phyloP scores from a whole-genome alignment of 2,329 filamentous ascomycete species.

The Cladosporium sphaerospermum region DNA sequence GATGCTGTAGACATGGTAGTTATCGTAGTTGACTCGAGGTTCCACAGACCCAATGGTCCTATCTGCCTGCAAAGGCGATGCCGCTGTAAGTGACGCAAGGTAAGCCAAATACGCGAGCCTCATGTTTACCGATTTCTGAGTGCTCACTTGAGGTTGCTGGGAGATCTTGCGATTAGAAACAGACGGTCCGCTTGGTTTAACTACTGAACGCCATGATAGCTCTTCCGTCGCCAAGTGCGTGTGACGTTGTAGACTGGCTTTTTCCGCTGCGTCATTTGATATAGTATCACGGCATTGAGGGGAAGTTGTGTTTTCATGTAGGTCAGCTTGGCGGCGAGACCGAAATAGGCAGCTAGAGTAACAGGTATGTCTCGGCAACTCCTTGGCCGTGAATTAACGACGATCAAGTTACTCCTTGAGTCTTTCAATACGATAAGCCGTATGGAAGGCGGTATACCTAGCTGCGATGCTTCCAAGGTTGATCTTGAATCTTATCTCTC shows the following conservation, averaged over 20 bases:
- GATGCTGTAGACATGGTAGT: slow-evolving; percentile 33
- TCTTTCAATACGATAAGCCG: no score
- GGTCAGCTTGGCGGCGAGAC: slow-evolving; percentile 11
- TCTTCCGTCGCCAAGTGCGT: background rate
- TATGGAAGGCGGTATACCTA: no score
- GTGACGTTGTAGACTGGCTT: background rate
- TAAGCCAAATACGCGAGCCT: background rate
- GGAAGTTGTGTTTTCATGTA: slow-evolving; percentile 1
- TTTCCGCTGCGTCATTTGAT: background rate
- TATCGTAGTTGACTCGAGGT: slow-evolving; percentile 33
- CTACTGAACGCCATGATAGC: background rate
- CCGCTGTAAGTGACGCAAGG: background rate
- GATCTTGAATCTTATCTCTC: no score
- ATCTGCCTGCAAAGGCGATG: background rate
- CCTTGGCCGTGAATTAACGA: background rate
- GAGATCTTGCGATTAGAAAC: background rate
- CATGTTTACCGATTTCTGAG: background rate
- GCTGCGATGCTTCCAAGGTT: no score
- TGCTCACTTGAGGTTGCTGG: background rate
- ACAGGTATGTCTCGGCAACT: slow-evolving; percentile 1
- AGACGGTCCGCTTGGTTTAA: background rate
- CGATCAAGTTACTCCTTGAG: no score
- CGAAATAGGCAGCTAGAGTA: slow-evolving; percentile 1
- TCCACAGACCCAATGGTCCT: background rate
- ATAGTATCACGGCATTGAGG: background rate